These are phyloP conservation scores for Plasmodium inui DNA, from an alignment of 169 alveolate genomes.

Conservation along the genomic window DNA sequence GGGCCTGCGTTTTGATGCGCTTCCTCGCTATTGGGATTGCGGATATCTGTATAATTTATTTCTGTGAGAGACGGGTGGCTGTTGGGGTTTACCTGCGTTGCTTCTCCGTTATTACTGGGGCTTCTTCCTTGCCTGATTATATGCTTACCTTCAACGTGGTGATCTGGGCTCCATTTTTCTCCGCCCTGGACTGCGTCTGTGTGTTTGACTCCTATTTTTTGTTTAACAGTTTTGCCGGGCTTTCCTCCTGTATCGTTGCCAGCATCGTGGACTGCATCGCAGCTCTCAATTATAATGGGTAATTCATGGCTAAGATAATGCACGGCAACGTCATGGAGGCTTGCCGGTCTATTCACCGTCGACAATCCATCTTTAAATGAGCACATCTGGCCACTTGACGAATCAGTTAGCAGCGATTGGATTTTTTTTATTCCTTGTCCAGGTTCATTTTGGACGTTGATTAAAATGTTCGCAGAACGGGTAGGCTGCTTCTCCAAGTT, in stretches of 20 bases:
- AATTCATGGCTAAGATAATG: background rate
- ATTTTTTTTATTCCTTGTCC: background rate
- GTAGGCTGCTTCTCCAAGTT: background rate
- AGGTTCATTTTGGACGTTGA: background rate
- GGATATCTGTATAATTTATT: background rate
- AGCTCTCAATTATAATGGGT: background rate
- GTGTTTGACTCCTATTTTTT: background rate
- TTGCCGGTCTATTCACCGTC: background rate
- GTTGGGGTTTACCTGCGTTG: background rate
- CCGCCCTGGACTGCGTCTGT: background rate
- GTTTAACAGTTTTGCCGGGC: background rate
- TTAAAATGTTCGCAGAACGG: background rate
- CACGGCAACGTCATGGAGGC: background rate
- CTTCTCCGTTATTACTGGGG: background rate
- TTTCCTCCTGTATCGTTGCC: background rate
- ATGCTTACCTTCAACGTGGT: background rate
- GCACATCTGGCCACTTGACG: background rate
- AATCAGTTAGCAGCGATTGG: background rate
- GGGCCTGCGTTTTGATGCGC: background rate
- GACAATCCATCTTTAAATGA: background rate
- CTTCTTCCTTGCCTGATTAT: background rate
- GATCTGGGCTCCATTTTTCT: background rate
- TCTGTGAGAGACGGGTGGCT: background rate
- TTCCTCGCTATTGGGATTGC: background rate
- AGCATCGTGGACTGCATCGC: background rate